Base-by-base conservation (phyloP, 306 rosid species). In the Prunus salicina region DNA sequence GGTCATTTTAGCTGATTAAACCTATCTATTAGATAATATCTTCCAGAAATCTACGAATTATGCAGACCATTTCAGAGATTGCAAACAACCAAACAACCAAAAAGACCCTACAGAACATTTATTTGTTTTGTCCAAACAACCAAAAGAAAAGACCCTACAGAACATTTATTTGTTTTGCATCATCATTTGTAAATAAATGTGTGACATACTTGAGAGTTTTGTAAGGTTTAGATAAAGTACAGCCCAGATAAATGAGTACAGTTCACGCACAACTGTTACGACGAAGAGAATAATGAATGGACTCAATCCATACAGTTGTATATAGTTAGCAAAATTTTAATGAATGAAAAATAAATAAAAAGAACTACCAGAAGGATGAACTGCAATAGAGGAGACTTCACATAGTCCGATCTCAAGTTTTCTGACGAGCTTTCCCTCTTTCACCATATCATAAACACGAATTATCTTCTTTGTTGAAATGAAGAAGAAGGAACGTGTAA, bases 371-470 rank as follows among this genome's bases (percentile, higher is more conserved):
- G 92, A 96, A 50, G 99, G 97, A 89, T 95, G 99, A 82, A 92
- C 82, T 22, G 97, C 86, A 73, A 95, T 89, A 38, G 96, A 89
- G 41, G 98, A 90, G 78, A 93, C 85, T 86, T 95, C 97, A 66
- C 88, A 88, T 19, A 94, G 91, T 71, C 98, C 97, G 25, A 96
- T 90, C 61, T 90, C 93, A 71, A 94, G 97, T 89, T 85, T 92
- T 80, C 88, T 90, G 11, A 88, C 64, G 60, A 84, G 71, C 75
- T 88, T 92, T 20, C 81, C 77, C 34, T 88, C 41, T 6, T 34
- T 85, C 84, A 89, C 72, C 75, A 92, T 75, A 82, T 95, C 90
- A 83, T 92, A 95, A 68, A 88, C 96, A 43, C 97, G 96, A 53
- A 95, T 85, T 51, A 52, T 84, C 86, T 83, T 85, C 80, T 95